These are phyloP conservation scores for Ascochyta viciae-villosae DNA, from an alignment of 2,329 filamentous ascomycete species.

Conservation along the genomic window DNA sequence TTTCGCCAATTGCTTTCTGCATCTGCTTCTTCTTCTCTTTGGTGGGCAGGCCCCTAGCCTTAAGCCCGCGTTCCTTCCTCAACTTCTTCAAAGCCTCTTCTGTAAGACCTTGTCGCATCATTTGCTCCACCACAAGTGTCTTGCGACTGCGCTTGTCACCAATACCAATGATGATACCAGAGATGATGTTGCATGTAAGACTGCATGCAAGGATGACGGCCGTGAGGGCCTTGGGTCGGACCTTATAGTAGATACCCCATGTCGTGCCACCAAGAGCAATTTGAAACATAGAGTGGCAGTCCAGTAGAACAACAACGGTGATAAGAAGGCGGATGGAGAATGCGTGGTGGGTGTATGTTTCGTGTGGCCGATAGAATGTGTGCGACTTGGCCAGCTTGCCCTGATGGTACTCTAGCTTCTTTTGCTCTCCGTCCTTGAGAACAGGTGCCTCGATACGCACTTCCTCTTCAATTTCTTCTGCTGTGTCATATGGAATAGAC, in stretches of 20 bases:
- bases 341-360: conserved; percentile 81
- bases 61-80: conserved; percentile 52
- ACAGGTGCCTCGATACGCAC: conserved; percentile 60
- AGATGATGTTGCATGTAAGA: conserved; percentile 78
- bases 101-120: conserved; percentile 79
- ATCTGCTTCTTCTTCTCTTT: conserved; percentile 33
- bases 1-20: conserved; percentile 26
- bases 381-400: conserved; percentile 81
- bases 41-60: conserved; percentile 37
- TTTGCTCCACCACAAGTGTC: conserved; percentile 80
- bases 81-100: conserved; percentile 65
- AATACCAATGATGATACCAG: conserved; percentile 76
- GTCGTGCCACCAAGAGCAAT: conserved; percentile 80
- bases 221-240: conserved; percentile 75
- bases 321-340: conserved; percentile 79
- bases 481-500: conserved; percentile 52
- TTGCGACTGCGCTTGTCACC: conserved; percentile 80
- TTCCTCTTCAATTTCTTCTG: conserved; percentile 30
- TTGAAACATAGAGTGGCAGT: conserved; percentile 80
- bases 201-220: conserved; percentile 81
- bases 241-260: conserved; percentile 77
- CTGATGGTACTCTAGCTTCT: conserved; percentile 76
- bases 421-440: conserved; percentile 69
- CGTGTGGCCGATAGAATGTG: conserved; percentile 88
- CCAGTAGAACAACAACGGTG: conserved; percentile 76